Base-by-base conservation (phyloP, 108 stramenopile genomes). In the Thalassiosira profunda region DNA sequence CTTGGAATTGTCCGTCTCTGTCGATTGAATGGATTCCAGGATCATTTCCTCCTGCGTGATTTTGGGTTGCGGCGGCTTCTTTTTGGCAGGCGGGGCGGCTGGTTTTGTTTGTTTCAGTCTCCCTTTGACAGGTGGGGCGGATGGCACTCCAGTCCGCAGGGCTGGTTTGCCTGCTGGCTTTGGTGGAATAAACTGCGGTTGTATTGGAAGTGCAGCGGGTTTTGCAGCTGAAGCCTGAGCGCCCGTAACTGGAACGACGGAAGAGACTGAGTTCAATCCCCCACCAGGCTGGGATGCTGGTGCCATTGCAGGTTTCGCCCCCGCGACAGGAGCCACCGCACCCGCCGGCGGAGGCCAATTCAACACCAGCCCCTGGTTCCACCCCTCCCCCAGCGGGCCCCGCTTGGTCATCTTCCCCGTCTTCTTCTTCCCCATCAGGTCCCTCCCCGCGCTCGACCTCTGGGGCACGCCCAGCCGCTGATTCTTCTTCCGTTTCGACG, bases 31-130 rank as follows among this genome's bases (percentile, higher is more conserved):
- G 1, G 94, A 85, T 67, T 95, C 94, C 35, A 95, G 41, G 6
- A 95, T 70, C 28, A 95, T 55, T 59, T 95, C 91, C 77, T 93
- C 94, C 72, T 95, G 94, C 25, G 83, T 78, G 53, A 77, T 81
- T 33, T 55, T 70, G 28, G 65, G 70, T 68, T 51, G 65, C 20
- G 20, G 64, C 58, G 35, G 47, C 49, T 61, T 63, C 20, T 53
- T 70, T 40, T 49, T 44, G 11, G 26, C 51, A 33, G 28, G 72
- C 37, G 64, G 51, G 34, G 18, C 58, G 59, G 29, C 17, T 29
- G 47, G 47, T 48, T 48, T 48, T n/a, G n/a, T n/a, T n/a, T n/a
- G n/a, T n/a, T n/a, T n/a, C n/a, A n/a, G n/a, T n/a, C n/a, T n/a
- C n/a, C n/a, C n/a, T n/a, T n/a, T n/a, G n/a, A n/a, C n/a, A 29